Evolutionary conservation across 495 filamentous ascomycete species (phyloP).

Genomic region (Cercophora scortea): DNA sequence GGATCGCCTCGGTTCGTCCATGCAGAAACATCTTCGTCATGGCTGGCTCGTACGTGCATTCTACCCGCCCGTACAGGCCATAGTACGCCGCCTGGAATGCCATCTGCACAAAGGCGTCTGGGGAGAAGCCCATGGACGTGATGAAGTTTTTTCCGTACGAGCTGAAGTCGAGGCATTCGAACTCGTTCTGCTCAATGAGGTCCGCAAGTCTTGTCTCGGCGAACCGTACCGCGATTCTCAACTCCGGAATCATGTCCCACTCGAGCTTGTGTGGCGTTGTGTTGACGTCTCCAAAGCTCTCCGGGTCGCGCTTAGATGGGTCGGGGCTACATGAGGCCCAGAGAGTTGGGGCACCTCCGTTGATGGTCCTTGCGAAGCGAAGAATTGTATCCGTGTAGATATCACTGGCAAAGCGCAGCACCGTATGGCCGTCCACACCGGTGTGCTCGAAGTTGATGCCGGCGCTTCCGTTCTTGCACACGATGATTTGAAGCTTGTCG

Average conservation of each 20-base stretch:
- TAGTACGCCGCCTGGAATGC: conserved; percentile 99
- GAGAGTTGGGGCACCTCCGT: conserved; percentile 82
- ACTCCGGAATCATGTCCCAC: conserved; percentile 94
- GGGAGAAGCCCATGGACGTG: conserved; percentile 91
- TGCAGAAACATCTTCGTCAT: conserved; percentile 96
- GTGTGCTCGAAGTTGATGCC: conserved; percentile 99
- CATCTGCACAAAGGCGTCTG: conserved; percentile 98
- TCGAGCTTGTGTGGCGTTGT: conserved; percentile 94
- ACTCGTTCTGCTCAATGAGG: conserved; percentile 94
- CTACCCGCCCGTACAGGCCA: conserved; percentile 86
- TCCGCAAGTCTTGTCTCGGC: conserved; percentile 93
- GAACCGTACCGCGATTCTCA: conserved; percentile 85
- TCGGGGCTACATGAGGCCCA: conserved; percentile 91
- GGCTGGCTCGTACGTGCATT: conserved; percentile 94
- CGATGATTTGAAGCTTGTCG: conserved; percentile 97
- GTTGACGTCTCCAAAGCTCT: conserved; percentile 87
- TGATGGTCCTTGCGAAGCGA: conserved; percentile 91
- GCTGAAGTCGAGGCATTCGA: conserved; percentile 81
- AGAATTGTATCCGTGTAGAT: conserved; percentile 98
- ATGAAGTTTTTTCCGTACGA: conserved; percentile 96
- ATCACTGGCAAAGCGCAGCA: conserved; percentile 90
- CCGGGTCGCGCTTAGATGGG: conserved; percentile 86
- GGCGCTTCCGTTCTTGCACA: conserved; percentile 96
- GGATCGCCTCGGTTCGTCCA: conserved; percentile 88
- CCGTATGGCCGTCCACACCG: conserved; percentile 95